phyloP scores from a whole-genome alignment of 805 yeast genomes.

The Saturnispora gosingensis region DNA sequence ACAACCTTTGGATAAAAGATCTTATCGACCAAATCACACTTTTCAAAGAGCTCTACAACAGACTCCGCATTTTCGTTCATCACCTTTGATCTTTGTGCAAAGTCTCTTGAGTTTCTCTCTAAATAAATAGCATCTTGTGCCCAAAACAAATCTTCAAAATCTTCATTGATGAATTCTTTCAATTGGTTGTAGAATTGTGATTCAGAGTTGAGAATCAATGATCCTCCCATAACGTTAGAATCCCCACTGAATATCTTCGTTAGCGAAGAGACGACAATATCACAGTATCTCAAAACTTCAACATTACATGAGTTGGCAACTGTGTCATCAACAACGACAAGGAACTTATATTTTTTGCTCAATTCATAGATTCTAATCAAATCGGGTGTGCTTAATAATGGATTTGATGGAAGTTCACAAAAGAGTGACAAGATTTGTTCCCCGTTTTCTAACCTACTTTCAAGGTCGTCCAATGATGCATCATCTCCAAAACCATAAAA shows the following conservation, averaged over 20 bases:
- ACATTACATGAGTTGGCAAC: conserved; percentile 85
- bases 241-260: conserved; percentile 93
- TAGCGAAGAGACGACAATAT: conserved; percentile 75
- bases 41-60: conserved; percentile 43
- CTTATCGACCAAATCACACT: conserved; percentile 45
- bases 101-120: conserved; percentile 91
- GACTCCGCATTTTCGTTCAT: conserved; percentile 49
- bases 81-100: conserved; percentile 48
- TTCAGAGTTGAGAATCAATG: conserved; percentile 65
- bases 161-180: conserved; percentile 39
- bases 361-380: conserved; percentile 53
- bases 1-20: conserved; percentile 64
- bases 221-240: conserved; percentile 93
- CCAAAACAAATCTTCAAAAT: conserved; percentile 76
- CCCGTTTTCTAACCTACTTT: conserved; percentile 49
- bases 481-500: conserved; percentile 83
- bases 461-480: conserved; percentile 55
- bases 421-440: conserved; percentile 67
- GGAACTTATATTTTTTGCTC: conserved; percentile 62
- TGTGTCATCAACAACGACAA: conserved; percentile 86
- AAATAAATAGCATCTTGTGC: conserved; percentile 87
- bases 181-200: conserved; percentile 42
- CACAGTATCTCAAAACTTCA: conserved; percentile 74
- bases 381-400: conserved; percentile 81
- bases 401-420: conserved; percentile 94